Conservation (phyloP, 768 basidiomycete species). For the Fomitopsis serialis region DNA sequence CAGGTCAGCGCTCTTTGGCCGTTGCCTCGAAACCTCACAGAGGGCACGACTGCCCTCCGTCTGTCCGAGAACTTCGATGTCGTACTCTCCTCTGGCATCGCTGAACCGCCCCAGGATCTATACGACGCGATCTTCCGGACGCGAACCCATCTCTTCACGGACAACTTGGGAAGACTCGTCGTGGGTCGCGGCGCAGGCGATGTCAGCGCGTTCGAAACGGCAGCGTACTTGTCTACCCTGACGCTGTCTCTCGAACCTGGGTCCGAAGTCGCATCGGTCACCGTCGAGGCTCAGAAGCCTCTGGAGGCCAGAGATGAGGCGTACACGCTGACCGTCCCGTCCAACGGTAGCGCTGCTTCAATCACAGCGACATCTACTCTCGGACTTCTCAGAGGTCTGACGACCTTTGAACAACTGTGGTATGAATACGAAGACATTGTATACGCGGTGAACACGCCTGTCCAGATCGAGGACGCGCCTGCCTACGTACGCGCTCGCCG, state of each 20-base stretch:
- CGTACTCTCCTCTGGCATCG: conserved; percentile 23
- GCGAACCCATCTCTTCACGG: conserved; percentile 36
- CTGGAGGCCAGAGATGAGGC: conserved; percentile 50
- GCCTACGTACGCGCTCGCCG: conserved; percentile 47
- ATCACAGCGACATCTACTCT: conserved; percentile 58
- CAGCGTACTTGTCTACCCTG: conserved; percentile 39
- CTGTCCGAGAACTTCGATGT: conserved; percentile 51
- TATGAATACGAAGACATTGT: conserved; percentile 43
- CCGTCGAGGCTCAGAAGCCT: conserved; percentile 44
- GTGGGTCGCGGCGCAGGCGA: conserved; percentile 53
- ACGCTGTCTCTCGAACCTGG: conserved; percentile 33
- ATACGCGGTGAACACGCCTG: conserved; percentile 51
- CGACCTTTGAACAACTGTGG: conserved; percentile 65
- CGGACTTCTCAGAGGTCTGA: conserved; percentile 67
- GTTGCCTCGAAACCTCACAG: conserved; percentile 21
- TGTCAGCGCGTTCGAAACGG: conserved; percentile 29
- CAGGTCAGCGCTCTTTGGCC: conserved; percentile 35
- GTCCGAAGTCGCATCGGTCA: conserved; percentile 34
- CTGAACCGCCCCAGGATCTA: conserved; percentile 51
- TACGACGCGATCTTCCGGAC: conserved; percentile 48
- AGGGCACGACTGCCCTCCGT: conserved; percentile 25
- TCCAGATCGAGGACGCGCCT: conserved; percentile 57
- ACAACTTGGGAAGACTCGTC: conserved; percentile 54
- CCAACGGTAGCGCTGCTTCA: conserved; percentile 45
- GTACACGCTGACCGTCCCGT: conserved; percentile 54